These are phyloP conservation scores for Pichia sp. DNA, from an alignment of 1,139 yeast species.

Conservation along the genomic window DNA sequence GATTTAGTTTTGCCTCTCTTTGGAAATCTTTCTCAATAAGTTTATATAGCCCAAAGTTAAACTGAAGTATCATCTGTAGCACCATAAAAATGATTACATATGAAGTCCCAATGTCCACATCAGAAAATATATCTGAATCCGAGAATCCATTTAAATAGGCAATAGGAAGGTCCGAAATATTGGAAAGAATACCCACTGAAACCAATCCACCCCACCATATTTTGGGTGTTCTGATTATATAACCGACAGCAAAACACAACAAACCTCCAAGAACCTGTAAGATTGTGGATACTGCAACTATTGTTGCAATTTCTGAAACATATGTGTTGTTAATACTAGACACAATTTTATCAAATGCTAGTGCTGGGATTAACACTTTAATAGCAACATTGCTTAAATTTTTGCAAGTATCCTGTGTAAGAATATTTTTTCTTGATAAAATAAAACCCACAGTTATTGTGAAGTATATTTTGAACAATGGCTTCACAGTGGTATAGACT, in stretches of 20 bases:
- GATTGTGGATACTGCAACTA: conserved; percentile 62
- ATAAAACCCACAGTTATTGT: conserved; percentile 69
- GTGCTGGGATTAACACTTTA: conserved; percentile 72
- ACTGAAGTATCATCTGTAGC: conserved; percentile 66
- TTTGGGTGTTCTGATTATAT: conserved; percentile 45
- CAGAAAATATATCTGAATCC: conserved; percentile 52
- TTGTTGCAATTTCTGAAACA: conserved; percentile 72
- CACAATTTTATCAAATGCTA: conserved; percentile 76
- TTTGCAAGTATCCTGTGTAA: conserved; percentile 70
- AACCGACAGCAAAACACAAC: conserved; percentile 34
- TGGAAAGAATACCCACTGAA: conserved; percentile 80
- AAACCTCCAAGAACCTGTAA: conserved; percentile 50
- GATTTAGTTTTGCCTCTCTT: conserved; percentile 29
- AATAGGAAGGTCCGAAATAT: conserved; percentile 82
- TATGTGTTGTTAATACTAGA: conserved; percentile 66
- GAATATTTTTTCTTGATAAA: conserved; percentile 63
- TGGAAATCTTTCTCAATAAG: conserved; percentile 72
- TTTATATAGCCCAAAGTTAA: conserved; percentile 73
- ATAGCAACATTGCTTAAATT: conserved; percentile 74
- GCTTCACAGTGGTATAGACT: conserved; percentile 80
- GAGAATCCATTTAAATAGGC: conserved; percentile 84
- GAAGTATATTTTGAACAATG: conserved; percentile 80
- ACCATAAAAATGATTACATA: conserved; percentile 80
- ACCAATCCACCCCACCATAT: conserved; percentile 77
- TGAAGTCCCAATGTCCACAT: conserved; percentile 81